Percentiles rank a stretch among this genome's conserved stretches.
Conservation (phyloP, 306 rosid species). For the Dalbergia cochinchinensis region DNA sequence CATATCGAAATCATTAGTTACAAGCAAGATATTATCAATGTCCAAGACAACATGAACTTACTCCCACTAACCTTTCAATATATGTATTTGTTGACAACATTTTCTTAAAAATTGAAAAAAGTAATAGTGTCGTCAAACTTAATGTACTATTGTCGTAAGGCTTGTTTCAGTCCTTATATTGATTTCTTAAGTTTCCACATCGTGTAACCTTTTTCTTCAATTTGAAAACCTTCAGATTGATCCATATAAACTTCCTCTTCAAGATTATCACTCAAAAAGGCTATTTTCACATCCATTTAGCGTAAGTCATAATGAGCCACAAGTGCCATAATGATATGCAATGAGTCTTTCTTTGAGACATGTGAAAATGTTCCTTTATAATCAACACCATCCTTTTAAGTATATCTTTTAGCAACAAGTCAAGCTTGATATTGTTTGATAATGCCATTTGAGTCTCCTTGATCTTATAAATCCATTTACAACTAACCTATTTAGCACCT, state of each 20-base stretch:
- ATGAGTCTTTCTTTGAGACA: not conserved
- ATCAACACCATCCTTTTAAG: not conserved
- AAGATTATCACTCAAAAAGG: not conserved
- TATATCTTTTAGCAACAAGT: not conserved
- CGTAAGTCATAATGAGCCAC: not conserved
- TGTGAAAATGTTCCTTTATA: not conserved
- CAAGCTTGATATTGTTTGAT: not conserved
- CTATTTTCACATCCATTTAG: not conserved
- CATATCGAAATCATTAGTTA: no score
- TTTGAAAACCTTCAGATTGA: not conserved
- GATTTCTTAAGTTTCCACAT: no score
- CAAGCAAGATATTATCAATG: no score
- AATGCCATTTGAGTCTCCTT: not conserved
- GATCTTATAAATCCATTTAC: no score
- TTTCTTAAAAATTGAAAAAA: no score
- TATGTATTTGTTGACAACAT: no score
- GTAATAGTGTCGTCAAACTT: no score
- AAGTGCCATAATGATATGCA: not conserved
- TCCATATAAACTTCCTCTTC: not conserved
- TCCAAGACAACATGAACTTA: no score
- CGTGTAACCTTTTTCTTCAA: no score
- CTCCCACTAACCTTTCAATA: no score
- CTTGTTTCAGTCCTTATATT: no score
- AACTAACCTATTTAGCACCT: not conserved
- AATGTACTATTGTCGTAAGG: no score